These are phyloP conservation scores for Lentinula guzmanii DNA, from an alignment of 768 basidiomycete species.

Conservation along the genomic window DNA sequence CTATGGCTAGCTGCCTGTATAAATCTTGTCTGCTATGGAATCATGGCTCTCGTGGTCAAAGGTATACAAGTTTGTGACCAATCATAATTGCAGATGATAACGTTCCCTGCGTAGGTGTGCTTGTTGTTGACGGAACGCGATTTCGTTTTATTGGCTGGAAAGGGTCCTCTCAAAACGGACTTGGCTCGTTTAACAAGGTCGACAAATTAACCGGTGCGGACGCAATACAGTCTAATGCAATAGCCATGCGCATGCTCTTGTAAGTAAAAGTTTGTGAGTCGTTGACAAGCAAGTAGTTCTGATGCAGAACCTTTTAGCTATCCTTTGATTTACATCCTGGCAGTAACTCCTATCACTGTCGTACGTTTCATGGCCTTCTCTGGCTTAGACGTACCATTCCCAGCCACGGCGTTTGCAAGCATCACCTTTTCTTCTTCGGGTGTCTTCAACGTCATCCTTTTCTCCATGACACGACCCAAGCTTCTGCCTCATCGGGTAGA, in stretches of 20 bases:
- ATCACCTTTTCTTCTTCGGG: slow-evolving; percentile 33
- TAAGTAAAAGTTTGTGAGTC: slow-evolving; percentile 15
- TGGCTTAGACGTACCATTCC: slow-evolving; percentile 24
- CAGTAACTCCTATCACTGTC: slow-evolving; percentile 33
- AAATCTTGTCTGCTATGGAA: slow-evolving; percentile 31
- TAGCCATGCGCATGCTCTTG: slow-evolving; percentile 34
- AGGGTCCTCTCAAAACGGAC: not conserved
- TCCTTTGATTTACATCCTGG: slow-evolving; percentile 31
- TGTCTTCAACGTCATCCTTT: slow-evolving; percentile 33
- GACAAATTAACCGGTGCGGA: not conserved
- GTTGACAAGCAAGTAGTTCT: not conserved
- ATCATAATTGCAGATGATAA: not conserved
- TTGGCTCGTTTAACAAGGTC: not conserved
- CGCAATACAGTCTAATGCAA: slow-evolving; percentile 4
- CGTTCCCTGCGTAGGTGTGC: slow-evolving; percentile 10
- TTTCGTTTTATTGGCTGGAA: slow-evolving; percentile 13
- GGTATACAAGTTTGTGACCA: slow-evolving; percentile 9
- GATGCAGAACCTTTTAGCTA: slow-evolving; percentile 20
- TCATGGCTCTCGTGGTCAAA: slow-evolving; percentile 27
- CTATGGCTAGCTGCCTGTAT: slow-evolving; percentile 33
- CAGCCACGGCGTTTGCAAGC: slow-evolving; percentile 28
- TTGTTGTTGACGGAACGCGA: slow-evolving; percentile 21
- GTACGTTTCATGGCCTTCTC: slow-evolving; percentile 29
- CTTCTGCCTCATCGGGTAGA: slow-evolving; percentile 21
- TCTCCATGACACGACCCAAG: slow-evolving; percentile 30